A percentile compares a stretch with the other conserved stretches of the same genome.
Conservation (phyloP, 2,329 filamentous ascomycete species). For the Phyllosticta ampelicida region DNA sequence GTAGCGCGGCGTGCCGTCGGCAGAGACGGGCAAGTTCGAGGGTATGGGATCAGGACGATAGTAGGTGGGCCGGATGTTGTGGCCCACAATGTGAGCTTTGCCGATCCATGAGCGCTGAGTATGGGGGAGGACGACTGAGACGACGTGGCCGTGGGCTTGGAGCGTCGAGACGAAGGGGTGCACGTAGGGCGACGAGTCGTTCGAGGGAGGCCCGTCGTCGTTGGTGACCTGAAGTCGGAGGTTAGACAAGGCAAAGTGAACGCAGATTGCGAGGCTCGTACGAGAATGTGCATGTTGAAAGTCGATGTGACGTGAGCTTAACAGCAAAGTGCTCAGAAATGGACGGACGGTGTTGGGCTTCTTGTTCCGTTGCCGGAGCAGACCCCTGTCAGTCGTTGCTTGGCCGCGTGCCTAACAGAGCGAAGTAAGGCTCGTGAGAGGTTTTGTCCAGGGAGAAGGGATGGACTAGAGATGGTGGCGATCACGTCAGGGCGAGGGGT, state of each 20-base stretch:
- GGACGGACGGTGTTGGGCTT: not conserved
- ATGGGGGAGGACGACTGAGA: conserved; percentile 85
- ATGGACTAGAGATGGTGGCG: not conserved
- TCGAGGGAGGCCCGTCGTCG: conserved; percentile 42
- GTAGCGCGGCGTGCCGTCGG: conserved; percentile 20
- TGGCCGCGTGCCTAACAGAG: not conserved
- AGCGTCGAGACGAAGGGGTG: conserved; percentile 36
- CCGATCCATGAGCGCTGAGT: conserved; percentile 95
- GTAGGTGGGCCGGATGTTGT: conserved; percentile 74
- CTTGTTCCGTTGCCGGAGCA: not conserved
- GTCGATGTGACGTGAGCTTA: conserved; percentile 1
- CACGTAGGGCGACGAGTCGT: conserved; percentile 39
- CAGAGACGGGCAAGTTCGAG: conserved; percentile 11
- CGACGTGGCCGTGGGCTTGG: conserved; percentile 61
- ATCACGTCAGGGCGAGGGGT: not conserved
- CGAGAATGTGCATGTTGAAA: conserved; percentile 28
- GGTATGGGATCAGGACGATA: conserved; percentile 56
- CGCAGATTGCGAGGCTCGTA: conserved; percentile 15
- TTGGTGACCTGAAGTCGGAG: conserved; percentile 33
- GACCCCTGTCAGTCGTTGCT: not conserved
- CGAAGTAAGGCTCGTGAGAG: not conserved
- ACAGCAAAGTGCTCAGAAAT: not conserved
- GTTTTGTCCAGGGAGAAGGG: not conserved
- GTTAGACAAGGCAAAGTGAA: not conserved
- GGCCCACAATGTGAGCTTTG: conserved; percentile 92